Conservation (phyloP, 2,329 filamentous ascomycete genomes). For the Xylariales sp. region DNA sequence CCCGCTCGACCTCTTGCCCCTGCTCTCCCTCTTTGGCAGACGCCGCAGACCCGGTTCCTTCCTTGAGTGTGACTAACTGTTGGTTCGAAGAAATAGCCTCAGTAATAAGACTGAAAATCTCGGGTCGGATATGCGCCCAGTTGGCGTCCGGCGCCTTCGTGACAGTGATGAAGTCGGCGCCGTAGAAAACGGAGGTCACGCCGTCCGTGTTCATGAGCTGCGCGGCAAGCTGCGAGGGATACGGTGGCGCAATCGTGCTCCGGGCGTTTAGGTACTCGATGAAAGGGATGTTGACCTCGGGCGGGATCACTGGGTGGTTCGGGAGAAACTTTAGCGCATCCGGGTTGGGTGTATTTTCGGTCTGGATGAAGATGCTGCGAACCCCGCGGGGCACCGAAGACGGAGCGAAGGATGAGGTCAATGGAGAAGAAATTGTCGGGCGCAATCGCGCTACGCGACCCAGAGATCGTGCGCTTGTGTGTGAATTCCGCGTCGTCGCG, state of each 20-base stretch:
- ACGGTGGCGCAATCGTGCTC: constrained; percentile 85
- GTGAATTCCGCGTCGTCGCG: constrained; percentile 44
- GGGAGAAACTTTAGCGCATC: constrained; percentile 97
- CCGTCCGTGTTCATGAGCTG: constrained; percentile 94
- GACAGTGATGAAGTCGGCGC: constrained; percentile 94
- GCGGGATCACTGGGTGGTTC: constrained; percentile 85
- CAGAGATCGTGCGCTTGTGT: constrained; percentile 45
- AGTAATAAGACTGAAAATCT: constrained; percentile 94
- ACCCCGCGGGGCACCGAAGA: constrained; percentile 51
- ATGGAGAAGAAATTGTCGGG: constrained; percentile 27
- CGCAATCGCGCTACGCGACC: constrained; percentile 41
- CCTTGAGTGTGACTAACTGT: constrained; percentile 78
- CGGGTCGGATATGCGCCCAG: constrained; percentile 95
- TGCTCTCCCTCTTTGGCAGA: constrained; percentile 46
- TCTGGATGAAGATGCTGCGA: constrained; percentile 97
- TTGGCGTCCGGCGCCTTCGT: constrained; percentile 89
- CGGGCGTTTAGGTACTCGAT: constrained; percentile 93
- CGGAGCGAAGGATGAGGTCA: constrained; percentile 28
- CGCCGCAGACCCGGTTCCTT: constrained; percentile 63
- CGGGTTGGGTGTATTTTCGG: constrained; percentile 91
- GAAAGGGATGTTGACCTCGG: constrained; percentile 77
- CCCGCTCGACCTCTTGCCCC: constrained; percentile 66
- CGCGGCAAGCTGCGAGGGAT: constrained; percentile 90
- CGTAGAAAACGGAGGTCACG: constrained; percentile 95
- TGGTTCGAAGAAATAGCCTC: constrained; percentile 89